These are phyloP conservation scores for Phytophthora aleatoria DNA, from an alignment of 352 stramenopile species.

Conservation along the genomic window DNA sequence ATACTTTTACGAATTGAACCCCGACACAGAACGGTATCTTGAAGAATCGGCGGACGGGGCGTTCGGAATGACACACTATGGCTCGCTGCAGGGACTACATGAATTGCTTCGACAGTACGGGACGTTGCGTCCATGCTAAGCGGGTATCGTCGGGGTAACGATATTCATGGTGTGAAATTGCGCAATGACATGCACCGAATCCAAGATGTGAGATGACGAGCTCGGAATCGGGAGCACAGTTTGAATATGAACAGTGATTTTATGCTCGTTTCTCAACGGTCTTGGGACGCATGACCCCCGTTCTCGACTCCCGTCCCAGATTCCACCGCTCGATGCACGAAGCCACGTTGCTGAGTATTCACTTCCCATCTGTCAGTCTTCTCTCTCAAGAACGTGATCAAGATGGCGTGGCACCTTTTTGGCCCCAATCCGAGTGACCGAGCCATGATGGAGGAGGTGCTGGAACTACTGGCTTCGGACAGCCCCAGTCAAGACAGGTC, in stretches of 20 bases:
- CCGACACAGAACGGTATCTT: slow-evolving; percentile 61
- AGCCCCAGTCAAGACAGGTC: slow-evolving; percentile 3
- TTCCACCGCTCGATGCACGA: slow-evolving; percentile 20
- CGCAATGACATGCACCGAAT: not conserved
- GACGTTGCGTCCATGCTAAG: slow-evolving; percentile 7
- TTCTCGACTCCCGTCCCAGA: slow-evolving; percentile 10
- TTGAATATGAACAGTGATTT: not conserved
- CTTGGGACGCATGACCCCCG: not conserved
- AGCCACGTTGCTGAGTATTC: slow-evolving; percentile 1
- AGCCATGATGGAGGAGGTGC: slow-evolving; percentile 39
- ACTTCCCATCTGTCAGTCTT: slow-evolving; percentile 15
- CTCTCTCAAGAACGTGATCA: not conserved
- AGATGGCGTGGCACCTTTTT: slow-evolving; percentile 32
- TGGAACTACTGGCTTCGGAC: slow-evolving; percentile 28
- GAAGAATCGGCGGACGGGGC: slow-evolving; percentile 50
- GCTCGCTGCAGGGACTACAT: slow-evolving; percentile 46
- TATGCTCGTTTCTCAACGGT: slow-evolving; percentile 4
- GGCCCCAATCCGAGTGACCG: slow-evolving; percentile 15
- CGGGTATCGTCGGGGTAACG: not conserved
- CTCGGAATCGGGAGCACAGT: not conserved
- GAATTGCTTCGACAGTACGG: not conserved
- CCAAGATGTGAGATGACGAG: not conserved
- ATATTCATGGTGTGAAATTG: not conserved
- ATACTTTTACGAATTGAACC: slow-evolving; percentile 74
- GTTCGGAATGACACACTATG: slow-evolving; percentile 62